Percentiles rank a stretch among this genome's conserved stretches.
These are phyloP conservation scores for Rhizopus microsporus DNA, from an alignment of 371 early-diverging fungal genomes.

Conservation along the genomic window DNA sequence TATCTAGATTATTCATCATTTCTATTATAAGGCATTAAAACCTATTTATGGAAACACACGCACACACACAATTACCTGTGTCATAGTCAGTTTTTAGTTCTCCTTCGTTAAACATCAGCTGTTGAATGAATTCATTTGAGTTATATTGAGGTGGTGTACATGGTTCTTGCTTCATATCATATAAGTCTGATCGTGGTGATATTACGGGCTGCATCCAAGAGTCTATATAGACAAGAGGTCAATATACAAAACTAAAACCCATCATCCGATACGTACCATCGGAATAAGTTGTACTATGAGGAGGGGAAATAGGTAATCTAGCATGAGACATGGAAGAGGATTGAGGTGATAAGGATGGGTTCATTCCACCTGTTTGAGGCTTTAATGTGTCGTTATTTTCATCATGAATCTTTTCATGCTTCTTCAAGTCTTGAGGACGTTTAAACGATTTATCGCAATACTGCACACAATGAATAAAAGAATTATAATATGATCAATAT, in stretches of 20 bases:
- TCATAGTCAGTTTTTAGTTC: slow-evolving; percentile 29
- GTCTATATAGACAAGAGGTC: slow-evolving; percentile 12
- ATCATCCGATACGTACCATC: slow-evolving; percentile 14
- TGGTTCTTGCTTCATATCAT: slow-evolving; percentile 27
- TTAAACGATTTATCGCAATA: slow-evolving; percentile 81
- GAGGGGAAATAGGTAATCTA: slow-evolving; percentile 26
- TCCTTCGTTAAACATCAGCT: slow-evolving; percentile 25
- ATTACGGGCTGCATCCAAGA: slow-evolving; percentile 17
- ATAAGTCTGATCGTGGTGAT: slow-evolving; percentile 24
- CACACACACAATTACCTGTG: slow-evolving; percentile 16
- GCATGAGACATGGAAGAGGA: background rate
- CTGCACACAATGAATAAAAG: slow-evolving; percentile 22
- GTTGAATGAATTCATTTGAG: slow-evolving; percentile 15
- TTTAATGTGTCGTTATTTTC: slow-evolving; percentile 31
- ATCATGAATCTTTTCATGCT: slow-evolving; percentile 81
- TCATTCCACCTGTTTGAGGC: slow-evolving; percentile 2
- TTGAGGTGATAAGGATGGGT: slow-evolving; percentile 1
- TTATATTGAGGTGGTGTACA: slow-evolving; percentile 14
- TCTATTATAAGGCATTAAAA: slow-evolving; percentile 14
- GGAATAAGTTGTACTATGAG: slow-evolving; percentile 24
- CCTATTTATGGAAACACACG: background rate
- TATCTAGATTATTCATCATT: slow-evolving; percentile 22
- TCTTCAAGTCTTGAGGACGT: slow-evolving; percentile 86
- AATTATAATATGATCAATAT: background rate
- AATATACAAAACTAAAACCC: background rate